Evolutionary conservation across 192 early-diverging fungal genomes (phyloP), one percentile per base, ranked within the genome.

Genomic region (Geranomyces michiganensis): DNA sequence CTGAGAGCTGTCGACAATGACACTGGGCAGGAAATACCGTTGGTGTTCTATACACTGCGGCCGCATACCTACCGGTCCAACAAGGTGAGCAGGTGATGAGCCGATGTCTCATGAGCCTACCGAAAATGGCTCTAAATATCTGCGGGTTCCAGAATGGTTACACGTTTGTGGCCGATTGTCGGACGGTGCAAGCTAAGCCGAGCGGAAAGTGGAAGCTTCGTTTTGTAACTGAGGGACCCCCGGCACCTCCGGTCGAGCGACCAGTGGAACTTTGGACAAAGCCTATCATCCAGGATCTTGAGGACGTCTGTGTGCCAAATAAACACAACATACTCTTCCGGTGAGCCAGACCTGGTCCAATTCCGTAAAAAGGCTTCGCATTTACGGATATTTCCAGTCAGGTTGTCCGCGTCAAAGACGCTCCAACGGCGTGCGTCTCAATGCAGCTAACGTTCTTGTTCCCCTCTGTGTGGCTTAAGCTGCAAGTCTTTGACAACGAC

Each of bases 281-380:
- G 70, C 75, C 77, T 10, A 82, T 70, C 36, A 53, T 78, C 1
- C 81, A 82, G 67, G 87, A 88, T 70, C 83, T 88, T 62, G 82
- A 83, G 36, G 87, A 88, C 29, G 44, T 74, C 1, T 86, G 66
- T 59, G 36, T 72, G 27, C 87, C 79, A 32, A 88, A 87, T 68
- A 86, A 86, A 67, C 83, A 88, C 56, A 79, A 85, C 55, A 70
- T 85, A 27, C 70, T 88, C 5, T 88, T 88, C 48, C 64, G 86
- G 78, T 83, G 45, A 19, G 58, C 17, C 22, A 27, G 47, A 1
- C 12, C 19, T 53, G 51, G 19, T 53, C 51, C 17, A 53, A 24
- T 26, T 15, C 15, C 24, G 58, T 32, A 29, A 7, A 8, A 2
- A 2, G 27, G 31, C 58, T 29, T 31, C 17, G 24, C 17, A 29